Evolutionary conservation across 1,284 basidiomycete species (phyloP), one percentile per base, ranked within the genome.

Genomic region (Mycosarcoma maydis): DNA sequence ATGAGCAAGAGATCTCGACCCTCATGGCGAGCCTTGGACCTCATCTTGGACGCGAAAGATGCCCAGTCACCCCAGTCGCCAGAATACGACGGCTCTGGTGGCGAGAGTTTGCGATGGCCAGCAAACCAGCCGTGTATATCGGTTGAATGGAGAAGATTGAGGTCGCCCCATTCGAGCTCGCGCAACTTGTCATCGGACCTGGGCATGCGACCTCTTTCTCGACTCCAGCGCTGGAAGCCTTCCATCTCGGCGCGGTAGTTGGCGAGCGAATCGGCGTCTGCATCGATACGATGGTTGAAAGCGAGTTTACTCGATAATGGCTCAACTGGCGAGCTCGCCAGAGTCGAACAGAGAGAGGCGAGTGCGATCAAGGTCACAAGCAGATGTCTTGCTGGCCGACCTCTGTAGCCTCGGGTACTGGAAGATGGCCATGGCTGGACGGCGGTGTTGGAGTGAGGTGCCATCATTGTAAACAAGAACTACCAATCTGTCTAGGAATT

Each of bases 71-170:
- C 80, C 78, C 78, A 78, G 53, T 77, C 77, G 17, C 56, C 77
- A 3, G 66, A 72, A 52, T 76, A 80, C 27, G 73, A 75, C 3
- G 80, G 80, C 38, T 82, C 80, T 11, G 80, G 80, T 20, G 76
- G 70, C 10, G 76, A 73, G 2, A 72, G 55, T 49, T 81, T 80
- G 6, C 69, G 59, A 50, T 82, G 80, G 1, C 77, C 78, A 44
- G 75, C 69, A 36, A 75, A 71, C 66, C 75, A 69, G 51, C 80
- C 90, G 82, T 92, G 91, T 38, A 86, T 88, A 78, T 92, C 91
- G 0, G 91, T 92, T 20, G 90, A 91, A 77, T 91, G 90, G 45
- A 92, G 85, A 73, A 90, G 84, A 73, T 92, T 91, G 38, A 92
- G 83, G 73, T 92, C 89, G 29, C 89, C 87, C 90, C 90, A 92